These are phyloP conservation scores for Wallacemonas sp. DNA, from an alignment of 208 protist species.

Conservation along the genomic window DNA sequence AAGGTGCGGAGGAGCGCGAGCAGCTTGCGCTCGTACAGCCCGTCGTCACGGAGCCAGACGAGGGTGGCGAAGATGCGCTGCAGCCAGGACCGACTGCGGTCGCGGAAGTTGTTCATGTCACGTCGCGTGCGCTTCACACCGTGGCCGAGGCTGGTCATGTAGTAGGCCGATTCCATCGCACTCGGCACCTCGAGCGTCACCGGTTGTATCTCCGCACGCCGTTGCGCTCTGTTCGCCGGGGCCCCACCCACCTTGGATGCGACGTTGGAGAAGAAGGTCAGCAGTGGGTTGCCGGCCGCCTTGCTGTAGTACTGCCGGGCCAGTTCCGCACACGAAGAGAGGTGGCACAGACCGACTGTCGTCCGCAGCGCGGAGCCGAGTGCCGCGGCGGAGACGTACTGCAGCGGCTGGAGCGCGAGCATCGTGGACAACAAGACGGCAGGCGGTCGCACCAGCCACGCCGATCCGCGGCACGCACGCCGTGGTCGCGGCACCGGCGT, in stretches of 20 bases:
- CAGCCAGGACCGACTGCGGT: slow-evolving; percentile 41
- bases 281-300: slow-evolving; percentile 23
- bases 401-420: background rate
- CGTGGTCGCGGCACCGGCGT: background rate
- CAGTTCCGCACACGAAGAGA: slow-evolving; percentile 40
- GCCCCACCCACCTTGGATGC: slow-evolving; percentile 27
- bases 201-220: slow-evolving; percentile 21
- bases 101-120: slow-evolving; percentile 17
- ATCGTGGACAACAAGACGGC: background rate
- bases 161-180: slow-evolving; percentile 31
- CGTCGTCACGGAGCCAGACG: slow-evolving; percentile 27
- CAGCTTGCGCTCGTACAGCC: slow-evolving; percentile 34
- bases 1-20: slow-evolving; percentile 34
- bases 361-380: background rate
- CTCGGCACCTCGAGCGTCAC: slow-evolving; percentile 21
- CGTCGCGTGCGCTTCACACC: slow-evolving; percentile 8
- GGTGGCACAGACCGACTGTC: slow-evolving; percentile 17
- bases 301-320: slow-evolving; percentile 15
- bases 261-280: slow-evolving; percentile 42
- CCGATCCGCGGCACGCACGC: slow-evolving; percentile 15
- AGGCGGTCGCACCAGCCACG: slow-evolving; percentile 7
- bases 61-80: slow-evolving; percentile 35
- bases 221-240: background rate
- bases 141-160: slow-evolving; percentile 22
- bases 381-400: background rate